A percentile compares a stretch with the other conserved stretches of the same genome.
Conservation (phyloP, 345 rosid species). For the Gossypium mustelinum region DNA sequence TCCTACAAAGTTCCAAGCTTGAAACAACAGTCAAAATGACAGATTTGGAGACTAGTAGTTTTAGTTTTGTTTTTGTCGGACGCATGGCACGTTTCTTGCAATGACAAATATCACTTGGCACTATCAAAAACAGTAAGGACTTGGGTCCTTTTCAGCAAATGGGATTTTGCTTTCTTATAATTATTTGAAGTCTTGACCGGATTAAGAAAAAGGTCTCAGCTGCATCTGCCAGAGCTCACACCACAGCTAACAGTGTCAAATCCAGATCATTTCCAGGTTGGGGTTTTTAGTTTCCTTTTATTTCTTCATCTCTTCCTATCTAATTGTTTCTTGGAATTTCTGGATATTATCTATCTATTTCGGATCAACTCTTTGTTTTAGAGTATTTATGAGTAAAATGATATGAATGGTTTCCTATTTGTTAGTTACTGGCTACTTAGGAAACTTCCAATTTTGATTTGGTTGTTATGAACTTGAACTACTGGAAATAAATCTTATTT, state of each 20-base stretch:
- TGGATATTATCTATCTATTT: constrained; percentile 8
- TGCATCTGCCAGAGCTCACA: constrained; percentile 31
- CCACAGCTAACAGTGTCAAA: constrained; percentile 16
- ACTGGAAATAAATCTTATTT: neutral
- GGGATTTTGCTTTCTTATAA: neutral
- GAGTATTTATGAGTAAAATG: neutral
- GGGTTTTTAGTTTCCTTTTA: neutral
- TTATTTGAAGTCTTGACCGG: neutral
- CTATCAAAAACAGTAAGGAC: neutral
- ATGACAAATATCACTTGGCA: neutral
- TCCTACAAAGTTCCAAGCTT: no score
- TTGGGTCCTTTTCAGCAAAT: neutral
- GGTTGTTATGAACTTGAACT: neutral
- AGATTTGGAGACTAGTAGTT: no score
- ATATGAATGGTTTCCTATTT: neutral
- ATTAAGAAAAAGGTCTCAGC: constrained; percentile 15
- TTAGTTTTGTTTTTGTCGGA: neutral
- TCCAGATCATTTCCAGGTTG: constrained; percentile 23
- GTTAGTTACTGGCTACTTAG: neutral
- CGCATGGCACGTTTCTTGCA: neutral
- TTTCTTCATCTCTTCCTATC: neutral
- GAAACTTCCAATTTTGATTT: neutral
- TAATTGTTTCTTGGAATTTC: neutral
- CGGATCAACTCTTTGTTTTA: neutral
- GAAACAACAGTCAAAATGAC: no score